phyloP scores from a whole-genome alignment of 1,139 yeast species.

The Meyerozyma smithsonii region DNA sequence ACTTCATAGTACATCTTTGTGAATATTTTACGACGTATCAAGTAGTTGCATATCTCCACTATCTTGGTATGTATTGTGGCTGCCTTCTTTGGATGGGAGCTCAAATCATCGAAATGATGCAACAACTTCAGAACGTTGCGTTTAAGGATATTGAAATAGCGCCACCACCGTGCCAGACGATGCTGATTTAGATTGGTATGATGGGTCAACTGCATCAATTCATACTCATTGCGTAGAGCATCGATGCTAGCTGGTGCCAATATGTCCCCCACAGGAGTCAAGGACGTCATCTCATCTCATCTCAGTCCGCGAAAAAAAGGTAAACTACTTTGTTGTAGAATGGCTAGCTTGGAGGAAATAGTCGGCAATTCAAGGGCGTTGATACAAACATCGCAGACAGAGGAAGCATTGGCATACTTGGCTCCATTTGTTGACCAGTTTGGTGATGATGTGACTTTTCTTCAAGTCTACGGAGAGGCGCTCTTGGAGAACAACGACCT shows the following conservation, averaged over 20 bases:
- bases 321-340: neutral
- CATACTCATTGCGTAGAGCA: conserved; percentile 38
- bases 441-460: conserved; percentile 27
- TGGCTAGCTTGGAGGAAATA: conserved; percentile 9
- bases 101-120: conserved; percentile 8
- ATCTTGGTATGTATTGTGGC: conserved; percentile 12
- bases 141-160: conserved; percentile 56
- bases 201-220: conserved; percentile 55
- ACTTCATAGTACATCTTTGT: conserved; percentile 56
- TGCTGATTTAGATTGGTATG: conserved; percentile 79
- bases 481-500: conserved; percentile 75
- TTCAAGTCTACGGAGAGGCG: conserved; percentile 61
- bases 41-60: conserved; percentile 23
- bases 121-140: conserved; percentile 46
- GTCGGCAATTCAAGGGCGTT: conserved; percentile 24
- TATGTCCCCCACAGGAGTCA: neutral
- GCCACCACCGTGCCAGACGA: conserved; percentile 75
- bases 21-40: conserved; percentile 35
- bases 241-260: neutral
- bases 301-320: conserved; percentile 1
- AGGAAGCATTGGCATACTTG: conserved; percentile 34
- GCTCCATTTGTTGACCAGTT: conserved; percentile 24
- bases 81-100: neutral
- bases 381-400: conserved; percentile 36
- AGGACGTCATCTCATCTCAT: neutral